Evolutionary conservation across 2,329 filamentous ascomycete genomes (phyloP).

Genomic region (Botryotinia globosa): DNA sequence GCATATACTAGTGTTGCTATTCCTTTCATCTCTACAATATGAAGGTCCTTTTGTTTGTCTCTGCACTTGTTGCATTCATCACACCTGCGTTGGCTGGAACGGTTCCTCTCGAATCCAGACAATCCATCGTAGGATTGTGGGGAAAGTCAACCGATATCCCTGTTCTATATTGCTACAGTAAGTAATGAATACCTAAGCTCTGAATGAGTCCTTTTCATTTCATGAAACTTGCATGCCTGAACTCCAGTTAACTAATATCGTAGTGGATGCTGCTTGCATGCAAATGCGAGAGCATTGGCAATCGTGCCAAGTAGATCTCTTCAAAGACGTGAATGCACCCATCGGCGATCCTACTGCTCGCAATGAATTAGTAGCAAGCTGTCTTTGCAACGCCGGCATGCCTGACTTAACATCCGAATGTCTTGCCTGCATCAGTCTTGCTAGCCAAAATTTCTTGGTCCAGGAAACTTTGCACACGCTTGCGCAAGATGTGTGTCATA

Average conservation of each 20-base stretch:
- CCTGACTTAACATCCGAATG: neutral
- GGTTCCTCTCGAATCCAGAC: neutral
- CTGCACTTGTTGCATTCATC: neutral
- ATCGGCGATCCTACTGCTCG: neutral
- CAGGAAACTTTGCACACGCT: neutral
- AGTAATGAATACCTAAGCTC: neutral
- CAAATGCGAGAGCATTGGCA: neutral
- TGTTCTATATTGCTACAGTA: constrained; percentile 1
- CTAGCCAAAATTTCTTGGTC: neutral
- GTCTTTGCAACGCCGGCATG: neutral
- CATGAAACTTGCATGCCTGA: neutral
- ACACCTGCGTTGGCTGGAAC: neutral
- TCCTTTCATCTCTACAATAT: neutral
- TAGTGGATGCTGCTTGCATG: neutral
- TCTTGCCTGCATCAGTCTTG: neutral
- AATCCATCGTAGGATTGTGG: neutral
- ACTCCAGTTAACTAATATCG: neutral
- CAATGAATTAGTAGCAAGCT: neutral
- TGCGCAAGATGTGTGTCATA: neutral
- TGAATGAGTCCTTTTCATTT: rapidly evolving
- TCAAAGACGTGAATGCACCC: neutral
- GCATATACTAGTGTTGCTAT: neutral
- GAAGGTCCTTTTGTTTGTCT: neutral
- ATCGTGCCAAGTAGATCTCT: neutral
- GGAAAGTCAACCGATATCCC: neutral